Evolutionary conservation across 2,329 filamentous ascomycete species (phyloP).

Genomic region (Aspergillus viridinutans): DNA sequence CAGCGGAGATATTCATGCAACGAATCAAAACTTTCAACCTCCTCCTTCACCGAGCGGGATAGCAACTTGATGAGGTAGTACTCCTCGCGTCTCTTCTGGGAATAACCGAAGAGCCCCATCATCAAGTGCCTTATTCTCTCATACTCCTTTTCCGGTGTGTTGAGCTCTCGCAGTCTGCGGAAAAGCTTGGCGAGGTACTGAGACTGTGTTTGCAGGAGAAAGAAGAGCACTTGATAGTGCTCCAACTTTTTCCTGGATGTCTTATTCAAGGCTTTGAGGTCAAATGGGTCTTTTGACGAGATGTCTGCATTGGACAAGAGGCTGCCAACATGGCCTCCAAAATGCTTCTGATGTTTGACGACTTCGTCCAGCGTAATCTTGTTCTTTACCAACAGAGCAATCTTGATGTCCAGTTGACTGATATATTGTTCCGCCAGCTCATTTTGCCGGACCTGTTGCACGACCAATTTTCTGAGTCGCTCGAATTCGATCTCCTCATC

Average conservation of each 20-base stretch:
- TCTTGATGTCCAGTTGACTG: conserved; percentile 97
- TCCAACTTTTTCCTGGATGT: conserved; percentile 92
- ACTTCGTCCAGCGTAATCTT: conserved; percentile 99
- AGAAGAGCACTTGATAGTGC: conserved; percentile 96
- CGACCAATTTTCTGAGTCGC: conserved; percentile 86
- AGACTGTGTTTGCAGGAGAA: conserved; percentile 92
- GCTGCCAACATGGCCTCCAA: conserved; percentile 80
- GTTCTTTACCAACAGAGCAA: conserved; percentile 96
- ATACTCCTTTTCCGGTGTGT: conserved; percentile 82
- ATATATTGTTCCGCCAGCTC: conserved; percentile 98
- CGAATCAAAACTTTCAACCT: conserved; percentile 67
- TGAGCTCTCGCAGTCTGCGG: conserved; percentile 74
- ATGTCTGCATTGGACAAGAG: conserved; percentile 86
- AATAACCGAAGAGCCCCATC: conserved; percentile 96
- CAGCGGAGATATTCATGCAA: conserved; percentile 83
- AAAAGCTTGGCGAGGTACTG: conserved; percentile 90
- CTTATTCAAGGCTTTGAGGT: conserved; percentile 96
- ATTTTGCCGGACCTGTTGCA: conserved; percentile 95
- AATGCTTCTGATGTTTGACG: conserved; percentile 93
- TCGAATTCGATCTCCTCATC: conserved; percentile 98
- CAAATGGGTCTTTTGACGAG: conserved; percentile 84
- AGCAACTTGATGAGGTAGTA: conserved; percentile 94
- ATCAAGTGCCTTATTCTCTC: conserved; percentile 89
- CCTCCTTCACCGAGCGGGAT: conserved; percentile 75
- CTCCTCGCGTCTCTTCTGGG: conserved; percentile 93